Conservation (phyloP, 2,329 filamentous ascomycete genomes). For the Claviceps digitariae region DNA sequence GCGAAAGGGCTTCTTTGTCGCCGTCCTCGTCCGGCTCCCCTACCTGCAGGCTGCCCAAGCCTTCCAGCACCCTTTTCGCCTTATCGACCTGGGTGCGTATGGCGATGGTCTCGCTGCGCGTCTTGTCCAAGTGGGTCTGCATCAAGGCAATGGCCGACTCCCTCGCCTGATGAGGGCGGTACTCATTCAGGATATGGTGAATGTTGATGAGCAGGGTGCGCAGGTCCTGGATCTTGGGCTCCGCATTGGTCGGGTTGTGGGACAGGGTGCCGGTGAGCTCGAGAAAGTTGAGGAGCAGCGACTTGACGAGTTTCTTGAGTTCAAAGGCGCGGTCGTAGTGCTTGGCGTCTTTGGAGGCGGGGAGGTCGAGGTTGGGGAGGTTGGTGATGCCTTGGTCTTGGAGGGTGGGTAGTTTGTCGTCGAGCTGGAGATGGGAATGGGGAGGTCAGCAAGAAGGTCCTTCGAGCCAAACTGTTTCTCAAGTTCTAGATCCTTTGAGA, state of each 20-base stretch:
- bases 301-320: conserved; percentile 69
- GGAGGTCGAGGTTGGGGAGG: conserved; percentile 32
- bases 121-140: conserved; percentile 67
- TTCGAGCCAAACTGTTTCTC: too few species aligned
- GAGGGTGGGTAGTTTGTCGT: conserved; percentile 51
- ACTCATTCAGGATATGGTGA: conserved; percentile 87
- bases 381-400: conserved; percentile 58
- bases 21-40: not conserved
- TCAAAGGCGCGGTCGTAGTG: conserved; percentile 52
- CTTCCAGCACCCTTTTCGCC: conserved; percentile 59
- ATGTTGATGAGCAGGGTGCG: conserved; percentile 79
- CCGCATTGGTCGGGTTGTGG: conserved; percentile 31
- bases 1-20: not conserved
- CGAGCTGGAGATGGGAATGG: conserved; percentile 25
- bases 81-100: conserved; percentile 56
- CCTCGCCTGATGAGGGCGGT: conserved; percentile 81
- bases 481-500: too few species aligned
- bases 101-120: conserved; percentile 57
- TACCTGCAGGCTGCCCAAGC: conserved; percentile 41
- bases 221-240: conserved; percentile 63
- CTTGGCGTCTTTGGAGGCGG: conserved; percentile 33
- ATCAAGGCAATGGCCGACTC: conserved; percentile 79
- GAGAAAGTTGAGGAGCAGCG: conserved; percentile 75
- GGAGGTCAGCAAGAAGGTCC: not conserved
- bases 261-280: conserved; percentile 52